Base-by-base conservation (phyloP, 352 stramenopile species). In the Phytopythium vexans region DNA sequence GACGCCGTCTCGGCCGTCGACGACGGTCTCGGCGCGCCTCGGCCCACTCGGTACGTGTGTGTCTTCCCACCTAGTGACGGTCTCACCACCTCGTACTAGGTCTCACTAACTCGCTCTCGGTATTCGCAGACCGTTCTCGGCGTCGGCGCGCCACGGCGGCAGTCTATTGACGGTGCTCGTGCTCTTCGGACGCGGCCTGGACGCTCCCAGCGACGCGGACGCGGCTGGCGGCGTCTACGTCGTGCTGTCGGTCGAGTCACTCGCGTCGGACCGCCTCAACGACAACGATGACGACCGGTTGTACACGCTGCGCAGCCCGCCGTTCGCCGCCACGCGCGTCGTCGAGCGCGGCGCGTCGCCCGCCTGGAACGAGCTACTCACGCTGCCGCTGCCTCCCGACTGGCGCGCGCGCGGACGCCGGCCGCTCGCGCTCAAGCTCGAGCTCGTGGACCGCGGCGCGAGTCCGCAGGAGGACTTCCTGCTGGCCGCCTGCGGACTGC, bases 321-420 rank as follows among this genome's bases (percentile, higher is more conserved):
- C 80, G 27, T 93, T 89, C 49, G 68, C 76, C 2, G 73, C 70
- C 6, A 90, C 72, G 6, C 79, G 83, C 41, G 73, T 92, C 40
- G 63, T 77, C 36, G 73, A 84, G 54, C 48, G 58, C 34, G 68
- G 54, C 31, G 39, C 42, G 11, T 54, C 58, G 6, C 69, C 72
- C 8, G 48, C 58, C 12, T 93, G 78, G 79, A 93, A 90, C 52
- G 83, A 93, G 49, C 16, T 91, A 49, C 60, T 93, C 5, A 64
- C 75, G 2, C 58, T 89, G 8, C 34, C 78, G n/a, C 47, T 90
- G 31, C 77, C 79, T 0, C 16, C 66, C n/a, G 66, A 69, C 15
- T 81, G 72, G 70, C 58, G 61, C 56, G 15, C 21, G 10, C 16
- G 9, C n/a, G 27, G 6, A 8, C 10, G 21, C n/a, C 8, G 46